Conservation (phyloP, 2,329 filamentous ascomycete species). For the Epichloe elymi region DNA sequence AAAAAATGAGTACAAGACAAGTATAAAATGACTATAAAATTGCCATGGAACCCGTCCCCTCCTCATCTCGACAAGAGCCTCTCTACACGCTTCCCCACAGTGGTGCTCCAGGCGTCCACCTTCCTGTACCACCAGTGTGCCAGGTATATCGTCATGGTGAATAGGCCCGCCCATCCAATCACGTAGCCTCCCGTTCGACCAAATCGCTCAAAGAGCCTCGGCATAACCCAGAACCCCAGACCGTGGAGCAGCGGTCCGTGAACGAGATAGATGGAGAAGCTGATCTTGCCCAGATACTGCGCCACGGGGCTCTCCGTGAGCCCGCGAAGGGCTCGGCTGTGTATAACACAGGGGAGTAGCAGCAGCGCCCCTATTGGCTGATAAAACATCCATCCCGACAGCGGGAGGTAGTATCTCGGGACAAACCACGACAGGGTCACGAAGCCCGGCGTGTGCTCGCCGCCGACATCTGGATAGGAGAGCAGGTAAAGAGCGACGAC, state of each 20-base stretch:
- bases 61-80: not conserved
- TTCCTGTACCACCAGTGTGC: constrained; percentile 22
- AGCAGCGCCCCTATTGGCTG: constrained; percentile 24
- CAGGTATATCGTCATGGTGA: constrained; percentile 21
- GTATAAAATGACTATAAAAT: too few species aligned
- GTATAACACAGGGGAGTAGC: constrained; percentile 22
- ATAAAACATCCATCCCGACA: constrained; percentile 27
- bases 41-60: too few species aligned
- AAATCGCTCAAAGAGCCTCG: constrained; percentile 24
- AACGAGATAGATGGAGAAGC: constrained; percentile 29
- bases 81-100: constrained; percentile 24
- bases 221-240: constrained; percentile 45
- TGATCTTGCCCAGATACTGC: constrained; percentile 26
- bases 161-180: constrained; percentile 19
- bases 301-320: constrained; percentile 18
- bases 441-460: constrained; percentile 26
- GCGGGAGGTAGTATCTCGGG: constrained; percentile 23
- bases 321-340: constrained; percentile 15
- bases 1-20: too few species aligned
- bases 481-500: constrained; percentile 24
- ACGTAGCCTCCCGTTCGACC: constrained; percentile 17
- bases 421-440: constrained; percentile 19
- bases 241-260: constrained; percentile 45
- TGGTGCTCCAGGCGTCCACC: constrained; percentile 24
- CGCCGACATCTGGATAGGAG: constrained; percentile 25